phyloP scores from a whole-genome alignment of 2,329 filamentous ascomycete genomes.

The Thielaviopsis musarum region DNA sequence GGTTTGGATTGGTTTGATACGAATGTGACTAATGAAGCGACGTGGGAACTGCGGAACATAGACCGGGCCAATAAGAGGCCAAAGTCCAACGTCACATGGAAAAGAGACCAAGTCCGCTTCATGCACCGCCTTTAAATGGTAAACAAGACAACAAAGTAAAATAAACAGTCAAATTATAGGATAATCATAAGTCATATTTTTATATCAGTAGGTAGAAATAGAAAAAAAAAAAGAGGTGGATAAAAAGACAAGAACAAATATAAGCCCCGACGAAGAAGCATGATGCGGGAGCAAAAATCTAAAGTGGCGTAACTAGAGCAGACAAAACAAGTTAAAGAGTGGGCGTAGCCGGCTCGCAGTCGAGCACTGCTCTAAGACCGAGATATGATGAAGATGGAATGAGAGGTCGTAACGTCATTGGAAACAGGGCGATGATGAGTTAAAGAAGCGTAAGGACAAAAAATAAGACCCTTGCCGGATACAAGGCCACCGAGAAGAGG shows the following conservation, averaged over 20 bases:
- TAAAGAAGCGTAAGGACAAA: background rate
- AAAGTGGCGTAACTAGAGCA: background rate
- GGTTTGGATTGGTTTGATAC: background rate
- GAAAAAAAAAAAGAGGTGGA: background rate
- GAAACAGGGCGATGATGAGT: background rate
- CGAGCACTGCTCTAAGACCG: background rate
- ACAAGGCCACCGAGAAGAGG: background rate
- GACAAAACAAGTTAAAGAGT: background rate
- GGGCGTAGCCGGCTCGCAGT: background rate
- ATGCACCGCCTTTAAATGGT: background rate
- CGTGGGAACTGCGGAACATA: background rate
- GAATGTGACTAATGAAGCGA: background rate
- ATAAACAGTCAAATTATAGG: background rate
- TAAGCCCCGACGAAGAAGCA: background rate
- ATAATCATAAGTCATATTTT: background rate
- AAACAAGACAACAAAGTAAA: background rate
- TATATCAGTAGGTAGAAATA: background rate
- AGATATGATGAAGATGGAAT: background rate
- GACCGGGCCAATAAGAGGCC: background rate
- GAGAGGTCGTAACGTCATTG: background rate
- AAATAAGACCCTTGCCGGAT: background rate
- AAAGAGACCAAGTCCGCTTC: background rate
- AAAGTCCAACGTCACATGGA: background rate
- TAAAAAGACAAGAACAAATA: conserved; percentile 1
- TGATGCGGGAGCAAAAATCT: background rate